Evolutionary conservation across 2,329 filamentous ascomycete species (phyloP).

Genomic region (Claviceps pazoutovae): DNA sequence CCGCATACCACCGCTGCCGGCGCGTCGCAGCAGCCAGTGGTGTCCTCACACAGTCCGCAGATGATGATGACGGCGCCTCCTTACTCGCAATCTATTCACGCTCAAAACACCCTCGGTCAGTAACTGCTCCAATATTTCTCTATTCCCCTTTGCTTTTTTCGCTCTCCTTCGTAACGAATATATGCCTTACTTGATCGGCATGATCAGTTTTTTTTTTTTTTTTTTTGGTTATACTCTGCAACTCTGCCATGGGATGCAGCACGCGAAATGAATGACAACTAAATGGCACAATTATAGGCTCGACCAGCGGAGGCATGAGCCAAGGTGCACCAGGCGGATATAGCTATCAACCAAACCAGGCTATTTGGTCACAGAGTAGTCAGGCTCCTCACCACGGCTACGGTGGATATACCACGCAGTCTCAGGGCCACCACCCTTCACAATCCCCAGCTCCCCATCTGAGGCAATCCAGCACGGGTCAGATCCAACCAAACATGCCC

Average conservation of each 20-base stretch:
- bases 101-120: slow-evolving; percentile 58
- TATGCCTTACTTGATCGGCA: too few species aligned
- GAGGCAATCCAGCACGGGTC: slow-evolving; percentile 40
- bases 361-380: slow-evolving; percentile 53
- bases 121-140: slow-evolving; percentile 39
- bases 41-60: slow-evolving; percentile 50
- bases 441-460: slow-evolving; percentile 47
- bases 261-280: not conserved
- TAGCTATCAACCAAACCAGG: slow-evolving; percentile 47
- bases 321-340: slow-evolving; percentile 44
- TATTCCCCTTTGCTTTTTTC: slow-evolving; percentile 16
- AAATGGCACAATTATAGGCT: slow-evolving; percentile 23
- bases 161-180: too few species aligned
- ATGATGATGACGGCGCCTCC: slow-evolving; percentile 51
- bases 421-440: slow-evolving; percentile 34
- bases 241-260: not conserved
- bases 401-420: slow-evolving; percentile 38
- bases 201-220: not conserved
- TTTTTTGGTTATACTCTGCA: not conserved
- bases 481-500: slow-evolving; percentile 45
- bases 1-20: slow-evolving; percentile 41
- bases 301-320: slow-evolving; percentile 35
- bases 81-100: slow-evolving; percentile 58
- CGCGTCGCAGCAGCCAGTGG: slow-evolving; percentile 41
- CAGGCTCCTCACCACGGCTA: slow-evolving; percentile 47